Conservation (phyloP, 1,284 basidiomycete genomes). For the Pseudozyma sp. region DNA sequence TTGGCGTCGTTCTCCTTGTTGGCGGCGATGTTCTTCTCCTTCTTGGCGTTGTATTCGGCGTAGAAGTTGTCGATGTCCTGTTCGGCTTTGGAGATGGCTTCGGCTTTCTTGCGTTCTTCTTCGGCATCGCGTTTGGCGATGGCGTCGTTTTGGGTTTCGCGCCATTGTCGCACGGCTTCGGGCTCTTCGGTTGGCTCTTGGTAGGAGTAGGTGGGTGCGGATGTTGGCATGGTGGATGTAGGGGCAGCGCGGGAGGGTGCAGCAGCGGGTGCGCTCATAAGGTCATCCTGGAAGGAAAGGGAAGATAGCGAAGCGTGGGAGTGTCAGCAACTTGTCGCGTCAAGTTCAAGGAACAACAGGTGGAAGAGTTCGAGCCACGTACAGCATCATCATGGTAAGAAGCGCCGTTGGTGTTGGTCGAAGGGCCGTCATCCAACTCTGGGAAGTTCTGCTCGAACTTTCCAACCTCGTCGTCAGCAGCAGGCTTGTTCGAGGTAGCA, state of each 20-base stretch:
- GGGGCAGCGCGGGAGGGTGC: constrained; percentile 18
- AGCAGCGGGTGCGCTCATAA: constrained; percentile 69
- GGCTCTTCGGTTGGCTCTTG: constrained; percentile 58
- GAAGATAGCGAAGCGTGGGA: neutral
- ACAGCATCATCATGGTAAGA: constrained; percentile 32
- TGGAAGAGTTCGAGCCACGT: constrained; percentile 2
- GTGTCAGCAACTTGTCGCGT: neutral
- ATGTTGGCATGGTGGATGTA: constrained; percentile 5
- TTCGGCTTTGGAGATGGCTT: constrained; percentile 89
- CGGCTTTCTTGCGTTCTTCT: constrained; percentile 82
- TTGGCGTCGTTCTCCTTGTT: constrained; percentile 95
- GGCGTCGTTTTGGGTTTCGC: constrained; percentile 84
- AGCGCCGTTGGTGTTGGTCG: constrained; percentile 25
- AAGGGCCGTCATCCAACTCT: constrained; percentile 75
- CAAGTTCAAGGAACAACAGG: neutral
- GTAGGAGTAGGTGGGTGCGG: constrained; percentile 33
- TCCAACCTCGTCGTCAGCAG: constrained; percentile 78
- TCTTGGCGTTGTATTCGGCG: constrained; percentile 89
- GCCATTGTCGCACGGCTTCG: constrained; percentile 75
- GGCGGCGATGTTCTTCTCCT: constrained; percentile 90
- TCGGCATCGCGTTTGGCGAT: constrained; percentile 84
- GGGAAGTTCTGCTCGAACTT: constrained; percentile 93
- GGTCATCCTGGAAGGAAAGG: constrained; percentile 55
- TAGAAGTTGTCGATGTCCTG: constrained; percentile 95
- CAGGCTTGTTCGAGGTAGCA: constrained; percentile 23